A percentile compares a stretch with the other conserved stretches of the same genome.
phyloP scores from a whole-genome alignment of 2,329 filamentous ascomycete species.

The Blumeriella jaapii region DNA sequence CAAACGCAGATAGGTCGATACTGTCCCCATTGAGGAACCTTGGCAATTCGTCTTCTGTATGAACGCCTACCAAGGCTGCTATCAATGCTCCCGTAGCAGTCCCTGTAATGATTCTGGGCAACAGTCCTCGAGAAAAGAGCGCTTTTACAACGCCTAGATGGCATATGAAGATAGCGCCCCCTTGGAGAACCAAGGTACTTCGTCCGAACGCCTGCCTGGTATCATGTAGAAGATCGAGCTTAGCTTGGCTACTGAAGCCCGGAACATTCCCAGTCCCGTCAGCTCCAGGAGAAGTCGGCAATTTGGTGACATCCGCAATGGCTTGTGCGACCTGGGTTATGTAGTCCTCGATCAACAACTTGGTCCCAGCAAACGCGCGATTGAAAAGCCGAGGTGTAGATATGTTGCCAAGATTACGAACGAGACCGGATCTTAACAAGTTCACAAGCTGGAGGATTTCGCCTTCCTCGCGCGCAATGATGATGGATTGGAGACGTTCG shows the following conservation, averaged over 20 bases:
- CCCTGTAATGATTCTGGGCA: slow-evolving; percentile 84
- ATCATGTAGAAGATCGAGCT: slow-evolving; percentile 78
- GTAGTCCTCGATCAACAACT: slow-evolving; percentile 84
- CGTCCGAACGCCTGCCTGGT: slow-evolving; percentile 80
- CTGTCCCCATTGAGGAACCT: slow-evolving; percentile 64
- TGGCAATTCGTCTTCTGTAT: slow-evolving; percentile 75
- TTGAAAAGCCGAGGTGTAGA: slow-evolving; percentile 73
- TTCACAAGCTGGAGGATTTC: slow-evolving; percentile 68
- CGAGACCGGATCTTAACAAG: slow-evolving; percentile 64
- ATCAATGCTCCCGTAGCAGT: slow-evolving; percentile 85
- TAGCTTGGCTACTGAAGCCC: slow-evolving; percentile 37
- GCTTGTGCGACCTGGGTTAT: slow-evolving; percentile 73
- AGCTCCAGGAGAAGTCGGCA: slow-evolving; percentile 43
- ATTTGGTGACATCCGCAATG: slow-evolving; percentile 60
- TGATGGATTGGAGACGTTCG: slow-evolving; percentile 60
- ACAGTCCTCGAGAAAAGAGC: slow-evolving; percentile 63
- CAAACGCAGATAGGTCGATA: slow-evolving; percentile 75
- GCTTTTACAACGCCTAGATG: slow-evolving; percentile 87
- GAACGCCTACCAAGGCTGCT: slow-evolving; percentile 76
- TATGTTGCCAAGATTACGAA: slow-evolving; percentile 88
- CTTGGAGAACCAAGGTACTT: slow-evolving; percentile 76
- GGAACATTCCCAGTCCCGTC: slow-evolving; percentile 29
- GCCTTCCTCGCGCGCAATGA: slow-evolving; percentile 54
- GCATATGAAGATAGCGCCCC: slow-evolving; percentile 86
- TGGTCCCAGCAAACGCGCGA: slow-evolving; percentile 76